A percentile compares a stretch with the other conserved stretches of the same genome.
phyloP scores from a whole-genome alignment of 805 yeast genomes.

The Suhomyces sp. region DNA sequence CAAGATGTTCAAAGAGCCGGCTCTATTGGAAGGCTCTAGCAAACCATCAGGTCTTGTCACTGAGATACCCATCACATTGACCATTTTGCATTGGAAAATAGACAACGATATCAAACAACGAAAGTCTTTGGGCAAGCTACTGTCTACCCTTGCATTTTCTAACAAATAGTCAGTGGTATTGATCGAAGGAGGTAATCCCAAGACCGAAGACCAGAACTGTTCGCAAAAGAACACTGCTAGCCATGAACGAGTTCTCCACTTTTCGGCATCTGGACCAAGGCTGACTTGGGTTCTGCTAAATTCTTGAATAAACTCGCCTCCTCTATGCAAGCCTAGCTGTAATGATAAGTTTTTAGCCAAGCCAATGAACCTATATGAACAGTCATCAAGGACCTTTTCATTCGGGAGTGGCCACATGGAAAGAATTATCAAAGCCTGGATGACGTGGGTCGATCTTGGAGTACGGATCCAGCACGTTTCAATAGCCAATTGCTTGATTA shows the following conservation, averaged over 20 bases:
- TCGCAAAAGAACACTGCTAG: slow-evolving; percentile 82
- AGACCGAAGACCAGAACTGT: slow-evolving; percentile 83
- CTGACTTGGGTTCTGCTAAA: slow-evolving; percentile 87
- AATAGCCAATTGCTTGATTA: slow-evolving; percentile 82
- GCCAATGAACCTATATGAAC: slow-evolving; percentile 84
- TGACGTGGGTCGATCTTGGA: slow-evolving; percentile 90
- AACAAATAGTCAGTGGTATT: slow-evolving; percentile 75
- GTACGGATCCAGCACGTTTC: slow-evolving; percentile 93
- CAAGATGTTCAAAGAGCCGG: slow-evolving; percentile 72
- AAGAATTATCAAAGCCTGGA: slow-evolving; percentile 82
- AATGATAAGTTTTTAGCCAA: slow-evolving; percentile 79
- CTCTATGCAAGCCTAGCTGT: slow-evolving; percentile 84
- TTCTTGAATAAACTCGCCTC: slow-evolving; percentile 85
- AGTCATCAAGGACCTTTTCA: slow-evolving; percentile 87
- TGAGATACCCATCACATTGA: slow-evolving; percentile 82
- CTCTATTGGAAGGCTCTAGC: slow-evolving; percentile 77
- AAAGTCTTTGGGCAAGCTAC: slow-evolving; percentile 62
- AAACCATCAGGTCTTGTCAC: slow-evolving; percentile 86
- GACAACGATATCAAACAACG: slow-evolving; percentile 70
- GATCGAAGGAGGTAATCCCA: slow-evolving; percentile 85
- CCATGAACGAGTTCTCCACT: slow-evolving; percentile 95
- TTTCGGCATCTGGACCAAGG: slow-evolving; percentile 80
- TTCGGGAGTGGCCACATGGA: slow-evolving; percentile 93
- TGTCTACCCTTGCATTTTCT: slow-evolving; percentile 73
- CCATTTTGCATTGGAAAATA: slow-evolving; percentile 79